Base-by-base conservation (phyloP, 2,329 filamentous ascomycete genomes). In the Botrytis sinoallii region DNA sequence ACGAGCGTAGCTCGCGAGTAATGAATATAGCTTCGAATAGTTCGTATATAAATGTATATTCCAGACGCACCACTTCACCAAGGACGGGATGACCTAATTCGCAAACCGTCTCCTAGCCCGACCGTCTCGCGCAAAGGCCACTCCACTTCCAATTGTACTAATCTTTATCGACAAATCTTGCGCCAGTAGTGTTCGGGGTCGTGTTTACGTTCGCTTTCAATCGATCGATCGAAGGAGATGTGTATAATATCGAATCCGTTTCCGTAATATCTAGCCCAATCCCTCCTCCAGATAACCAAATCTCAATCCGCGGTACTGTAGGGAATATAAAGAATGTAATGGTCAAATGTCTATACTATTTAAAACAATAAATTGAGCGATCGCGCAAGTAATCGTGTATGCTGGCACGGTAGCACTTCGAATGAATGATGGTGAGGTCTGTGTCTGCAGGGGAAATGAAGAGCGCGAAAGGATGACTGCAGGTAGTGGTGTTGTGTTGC, bases 401-500 rank as follows among this genome's bases (percentile, higher is more conserved):
- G 16, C n/a, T 57, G n/a, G 52, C 52, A 57, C 38, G 32, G 48
- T 22, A 29, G 63, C 32, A 48, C 46, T 68, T 68, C 6, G 66
- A 68, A 68, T 7, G 66, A 44, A 57, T 32, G 52, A 44, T 40
- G 60, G 66, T 57, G 66, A 42, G 48, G 66, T 69, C 66, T 57
- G 65, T 52, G 46, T 55, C 44, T 55, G 25, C 29, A 42, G n/a
- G 35, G 57, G 66, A 69, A 57, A 69, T 57, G 35, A 57, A 32
- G 48, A 44, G 12, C 35, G 66, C 48, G 66, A 32, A 44, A 59
- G 25, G 66, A 57, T 69, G 29, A 59, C 66, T 42, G 52, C 52
- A 57, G 52, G n/a, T 18, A 32, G n/a, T 16, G 29, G n/a, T 20
- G 60, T 63, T 69, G 66, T n/a, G 66, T 68, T 40, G 48, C 66